phyloP scores from a whole-genome alignment of 169 alveolate genomes.

The Babesia caballi region DNA sequence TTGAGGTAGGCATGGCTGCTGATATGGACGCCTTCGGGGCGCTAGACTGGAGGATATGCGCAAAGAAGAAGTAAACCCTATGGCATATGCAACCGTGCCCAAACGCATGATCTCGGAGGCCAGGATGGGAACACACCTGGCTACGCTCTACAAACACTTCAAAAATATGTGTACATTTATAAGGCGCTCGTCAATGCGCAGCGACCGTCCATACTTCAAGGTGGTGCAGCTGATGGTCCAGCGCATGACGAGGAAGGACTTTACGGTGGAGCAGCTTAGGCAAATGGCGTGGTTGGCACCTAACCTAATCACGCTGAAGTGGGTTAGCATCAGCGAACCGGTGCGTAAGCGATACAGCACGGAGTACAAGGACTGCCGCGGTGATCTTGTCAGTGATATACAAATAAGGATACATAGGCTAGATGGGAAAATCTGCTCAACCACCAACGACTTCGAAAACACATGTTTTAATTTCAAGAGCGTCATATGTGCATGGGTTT shows the following conservation, averaged over 20 bases:
- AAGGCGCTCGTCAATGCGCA: conserved; percentile 52
- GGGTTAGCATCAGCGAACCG: conserved; percentile 32
- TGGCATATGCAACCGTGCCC: conserved; percentile 41
- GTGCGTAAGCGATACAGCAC: conserved; percentile 15
- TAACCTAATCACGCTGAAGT: conserved; percentile 35
- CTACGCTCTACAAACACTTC: conserved; percentile 46
- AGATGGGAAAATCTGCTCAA: conserved; percentile 32
- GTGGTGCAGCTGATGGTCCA: conserved; percentile 50
- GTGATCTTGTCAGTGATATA: conserved; percentile 20
- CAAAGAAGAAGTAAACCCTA: conserved; percentile 38
- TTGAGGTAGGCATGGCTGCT: background rate
- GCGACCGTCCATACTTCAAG: conserved; percentile 51
- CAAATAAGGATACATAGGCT: conserved; percentile 27
- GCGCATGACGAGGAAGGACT: conserved; percentile 47
- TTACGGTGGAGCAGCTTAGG: conserved; percentile 45
- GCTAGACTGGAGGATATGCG: conserved; percentile 36
- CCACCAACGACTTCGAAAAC: conserved; percentile 40
- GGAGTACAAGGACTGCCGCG: conserved; percentile 45
- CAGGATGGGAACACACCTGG: conserved; percentile 21
- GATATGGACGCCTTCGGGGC: conserved; percentile 31
- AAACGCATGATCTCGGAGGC: conserved; percentile 9
- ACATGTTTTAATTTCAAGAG: conserved; percentile 38
- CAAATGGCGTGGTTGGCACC: conserved; percentile 63
- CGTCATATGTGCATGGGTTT: conserved; percentile 41
- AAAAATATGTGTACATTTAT: conserved; percentile 54